Conservation (phyloP, 257 asterid species). For the Nicotiana undulata region DNA sequence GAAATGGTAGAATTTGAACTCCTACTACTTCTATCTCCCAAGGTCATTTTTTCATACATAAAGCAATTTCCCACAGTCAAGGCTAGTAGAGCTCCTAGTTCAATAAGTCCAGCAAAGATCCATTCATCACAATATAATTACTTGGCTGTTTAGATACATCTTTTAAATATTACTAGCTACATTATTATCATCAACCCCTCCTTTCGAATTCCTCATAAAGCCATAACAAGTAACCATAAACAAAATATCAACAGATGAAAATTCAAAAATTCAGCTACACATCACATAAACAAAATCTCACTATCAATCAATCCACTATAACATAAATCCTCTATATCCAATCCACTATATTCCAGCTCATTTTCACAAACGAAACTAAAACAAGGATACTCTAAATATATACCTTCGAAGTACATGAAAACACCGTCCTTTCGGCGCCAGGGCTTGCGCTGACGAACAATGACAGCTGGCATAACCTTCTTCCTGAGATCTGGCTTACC, state of each 20-base stretch:
- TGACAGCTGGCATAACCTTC: conserved; percentile 82
- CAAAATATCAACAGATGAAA: neutral
- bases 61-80: too few species aligned
- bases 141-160: too few species aligned
- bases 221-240: neutral
- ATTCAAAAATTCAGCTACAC: neutral
- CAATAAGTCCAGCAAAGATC: too few species aligned
- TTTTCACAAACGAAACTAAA: neutral
- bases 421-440: conserved; percentile 89
- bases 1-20: too few species aligned
- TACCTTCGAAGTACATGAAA: conserved; percentile 62
- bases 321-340: neutral
- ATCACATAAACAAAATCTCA: neutral
- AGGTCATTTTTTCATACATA: too few species aligned
- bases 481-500: conserved; percentile 68
- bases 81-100: too few species aligned
- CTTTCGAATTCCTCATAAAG: neutral
- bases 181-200: neutral
- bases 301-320: neutral
- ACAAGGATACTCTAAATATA: accelerated
- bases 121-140: neutral
- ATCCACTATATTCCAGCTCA: neutral
- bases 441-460: conserved; percentile 68
- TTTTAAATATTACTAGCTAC: neutral
- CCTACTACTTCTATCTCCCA: too few species aligned